Conservation (phyloP, 2,329 filamentous ascomycete genomes). For the Bipolaris oryzae region DNA sequence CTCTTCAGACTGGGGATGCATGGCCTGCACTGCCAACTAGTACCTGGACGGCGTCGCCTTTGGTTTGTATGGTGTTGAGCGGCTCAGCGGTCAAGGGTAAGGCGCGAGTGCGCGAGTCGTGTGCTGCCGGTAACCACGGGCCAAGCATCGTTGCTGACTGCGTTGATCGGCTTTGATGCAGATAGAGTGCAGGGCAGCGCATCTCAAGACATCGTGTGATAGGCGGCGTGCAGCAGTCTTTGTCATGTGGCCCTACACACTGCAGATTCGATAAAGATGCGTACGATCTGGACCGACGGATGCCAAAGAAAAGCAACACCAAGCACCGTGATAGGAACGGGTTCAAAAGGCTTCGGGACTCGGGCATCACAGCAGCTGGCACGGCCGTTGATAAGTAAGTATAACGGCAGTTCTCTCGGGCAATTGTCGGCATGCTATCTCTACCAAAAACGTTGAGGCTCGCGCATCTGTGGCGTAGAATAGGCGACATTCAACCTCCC, state of each 20-base stretch:
- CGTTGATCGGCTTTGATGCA: conserved; percentile 11
- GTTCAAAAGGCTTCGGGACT: background rate
- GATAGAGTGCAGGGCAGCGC: conserved; percentile 6
- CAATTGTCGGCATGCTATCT: background rate
- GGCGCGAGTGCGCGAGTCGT: background rate
- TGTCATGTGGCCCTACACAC: conserved; percentile 13
- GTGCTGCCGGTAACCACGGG: conserved; percentile 1
- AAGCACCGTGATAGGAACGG: background rate
- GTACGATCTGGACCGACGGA: background rate
- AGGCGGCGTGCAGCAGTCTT: conserved; percentile 7
- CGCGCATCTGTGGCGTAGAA: conserved; percentile 6
- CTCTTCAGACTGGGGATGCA: background rate
- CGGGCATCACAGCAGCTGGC: background rate
- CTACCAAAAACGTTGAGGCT: background rate
- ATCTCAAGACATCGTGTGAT: conserved; percentile 21
- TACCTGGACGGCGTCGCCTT: background rate
- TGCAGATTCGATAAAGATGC: background rate
- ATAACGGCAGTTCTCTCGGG: conserved; percentile 8
- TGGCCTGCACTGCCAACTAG: background rate
- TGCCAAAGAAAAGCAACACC: background rate
- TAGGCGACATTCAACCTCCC: conserved; percentile 1
- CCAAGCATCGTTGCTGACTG: conserved; percentile 9
- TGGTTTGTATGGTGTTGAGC: background rate
- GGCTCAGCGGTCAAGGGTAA: background rate
- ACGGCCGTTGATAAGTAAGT: background rate